Evolutionary conservation across 2,329 filamentous ascomycete genomes (phyloP), one percentile per base, ranked within the genome.

Genomic region (Alternaria brassicicola): DNA sequence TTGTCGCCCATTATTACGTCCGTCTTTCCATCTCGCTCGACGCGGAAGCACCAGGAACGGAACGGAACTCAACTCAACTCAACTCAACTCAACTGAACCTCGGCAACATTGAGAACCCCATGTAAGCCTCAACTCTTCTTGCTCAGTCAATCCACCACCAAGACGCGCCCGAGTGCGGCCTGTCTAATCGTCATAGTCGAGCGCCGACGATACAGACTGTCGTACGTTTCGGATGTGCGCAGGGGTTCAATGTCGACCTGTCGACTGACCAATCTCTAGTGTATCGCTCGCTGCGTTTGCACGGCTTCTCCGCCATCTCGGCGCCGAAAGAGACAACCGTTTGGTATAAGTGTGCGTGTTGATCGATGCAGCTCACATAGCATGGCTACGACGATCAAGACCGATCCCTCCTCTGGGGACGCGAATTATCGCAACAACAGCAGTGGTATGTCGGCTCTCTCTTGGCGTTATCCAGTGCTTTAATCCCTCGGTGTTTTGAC

Each of bases 311-410:
- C 55, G 49, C 59, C n/a, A 54, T 26, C 33, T 51, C 53, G 33
- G 46, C 57, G 49, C 56, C 39, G 55, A 58, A 53, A 41, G 39
- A 19, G 57, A 41, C 35, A 52, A 54, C 52, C 60, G 59, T 65
- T 63, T 63, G 51, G 28, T 30, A 52, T 25, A 52, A 39, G 61
- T 49, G 52, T 58, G 46, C 48, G 50, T 26, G 46, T 55, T 68
- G 65, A 65, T 72, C 67, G 64, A 69, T 75, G 74, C 70, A 52
- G 63, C 59, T 46, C 49, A 57, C 52, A 69, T 70, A 73, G 64
- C 64, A 76, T 76, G 75, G 71, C 72, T 46, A 62, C 66, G 41
- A 62, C 65, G 63, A 72, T 76, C 56, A 74, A 75, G 56, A 65
- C 70, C 54, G 71, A 76, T 50, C 67, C 72, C 54, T 71, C 69